Conservation (phyloP, 768 basidiomycete genomes). For the Xerocomellus intermedius region DNA sequence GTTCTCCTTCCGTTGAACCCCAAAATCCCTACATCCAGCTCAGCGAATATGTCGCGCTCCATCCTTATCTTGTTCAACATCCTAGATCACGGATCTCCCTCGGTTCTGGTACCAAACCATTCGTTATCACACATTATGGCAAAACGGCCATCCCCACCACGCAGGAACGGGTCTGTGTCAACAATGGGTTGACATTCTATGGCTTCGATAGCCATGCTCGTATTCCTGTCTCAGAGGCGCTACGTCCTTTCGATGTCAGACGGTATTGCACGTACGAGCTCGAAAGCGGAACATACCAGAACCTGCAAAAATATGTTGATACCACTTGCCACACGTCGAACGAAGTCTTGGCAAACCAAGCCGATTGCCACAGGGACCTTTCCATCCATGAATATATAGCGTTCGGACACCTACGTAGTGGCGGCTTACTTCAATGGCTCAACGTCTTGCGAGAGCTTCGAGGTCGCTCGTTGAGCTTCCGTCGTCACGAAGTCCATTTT, state of each 20-base stretch:
- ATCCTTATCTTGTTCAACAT: conserved; percentile 12
- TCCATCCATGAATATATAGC: conserved; percentile 43
- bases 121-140: conserved; percentile 14
- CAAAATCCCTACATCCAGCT: conserved; percentile 15
- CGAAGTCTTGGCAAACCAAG: conserved; percentile 41
- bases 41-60: conserved; percentile 6
- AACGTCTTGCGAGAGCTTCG: conserved; percentile 48
- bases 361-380: conserved; percentile 39
- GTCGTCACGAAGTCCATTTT: conserved; percentile 37
- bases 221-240: conserved; percentile 15
- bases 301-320: conserved; percentile 37
- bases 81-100: conserved; percentile 21
- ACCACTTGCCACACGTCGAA: conserved; percentile 43
- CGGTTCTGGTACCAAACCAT: conserved; percentile 21
- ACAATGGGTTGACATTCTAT: conserved; percentile 33
- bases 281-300: conserved; percentile 31
- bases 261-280: conserved; percentile 35
- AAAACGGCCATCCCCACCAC: conserved; percentile 11
- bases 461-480: conserved; percentile 37
- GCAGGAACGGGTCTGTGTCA: conserved; percentile 24
- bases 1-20: conserved; percentile 11
- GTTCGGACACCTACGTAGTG: conserved; percentile 45
- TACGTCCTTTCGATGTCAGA: conserved; percentile 13
- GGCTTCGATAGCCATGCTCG: conserved; percentile 28
- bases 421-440: conserved; percentile 45